Base-by-base conservation (phyloP, 148 eudicot species). In the Silene latifolia region DNA sequence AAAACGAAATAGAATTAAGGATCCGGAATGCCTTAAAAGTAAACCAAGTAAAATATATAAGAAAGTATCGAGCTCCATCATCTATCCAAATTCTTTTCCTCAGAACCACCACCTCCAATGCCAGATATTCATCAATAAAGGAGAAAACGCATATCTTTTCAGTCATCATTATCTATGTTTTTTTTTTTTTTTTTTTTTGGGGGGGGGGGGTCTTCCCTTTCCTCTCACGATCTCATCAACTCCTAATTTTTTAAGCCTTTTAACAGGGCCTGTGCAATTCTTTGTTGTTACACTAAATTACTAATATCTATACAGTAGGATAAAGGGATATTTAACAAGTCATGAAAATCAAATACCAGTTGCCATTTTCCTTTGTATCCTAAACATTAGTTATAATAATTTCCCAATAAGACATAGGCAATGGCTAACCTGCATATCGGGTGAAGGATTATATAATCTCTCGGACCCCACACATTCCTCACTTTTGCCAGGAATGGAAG, bases 351-450 rank as follows among this genome's bases (percentile, higher is more conserved):
- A 3, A 60, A 66, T 35, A 18, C 13, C 21, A 10, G 17, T 66
- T 66, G 3, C 12, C 8, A 8, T 35, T 66, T 18, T 66, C 15
- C 20, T 7, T 35, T 35, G 18, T 62, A 6, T 2, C 42, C 69
- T 17, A 66, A 66, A 35, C 48, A 66, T 66, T 18, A 39, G 23
- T 66, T 39, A 39, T 66, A 66, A 66, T 25, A 62, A 51, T 21
- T 51, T 14, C 60, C n/a, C 42, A 56, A 56, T 15, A 56, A 56
- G 8, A n/a, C 63, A 54, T 29, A 19, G 13, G 18, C 44, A 32
- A 76, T 59, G 27, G 56, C 84, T 63, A 76, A 92, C 98, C 96
- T 90, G 84, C 78, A 80, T 46, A 54, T 83, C 84, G 46, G 84
- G 80, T 63, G 72, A 61, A 85, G 80, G 76, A 35, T 82, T 69